A percentile compares a stretch with the other conserved stretches of the same genome.
Conservation (phyloP, 371 early-diverging fungal genomes). For the Apophysomyces variabilis region DNA sequence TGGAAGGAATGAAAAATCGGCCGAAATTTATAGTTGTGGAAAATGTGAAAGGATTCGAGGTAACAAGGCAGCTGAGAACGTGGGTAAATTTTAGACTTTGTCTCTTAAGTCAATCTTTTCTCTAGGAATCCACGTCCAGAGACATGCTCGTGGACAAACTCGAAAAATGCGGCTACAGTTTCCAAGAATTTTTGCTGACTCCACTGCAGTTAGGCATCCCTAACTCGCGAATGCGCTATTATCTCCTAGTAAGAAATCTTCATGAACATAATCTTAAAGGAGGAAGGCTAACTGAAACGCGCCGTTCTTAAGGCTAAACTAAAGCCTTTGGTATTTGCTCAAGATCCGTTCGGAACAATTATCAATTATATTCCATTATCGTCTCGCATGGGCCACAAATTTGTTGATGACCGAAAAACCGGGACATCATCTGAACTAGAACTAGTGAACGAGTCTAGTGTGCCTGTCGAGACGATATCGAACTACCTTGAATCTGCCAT, state of each 20-base stretch:
- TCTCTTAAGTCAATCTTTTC: background rate
- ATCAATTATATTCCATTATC: slow-evolving; percentile 58
- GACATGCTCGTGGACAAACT: slow-evolving; percentile 59
- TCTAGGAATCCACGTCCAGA: slow-evolving; percentile 62
- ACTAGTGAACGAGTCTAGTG: slow-evolving; percentile 28
- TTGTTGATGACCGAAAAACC: slow-evolving; percentile 30
- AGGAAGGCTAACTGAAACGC: background rate
- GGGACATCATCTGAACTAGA: slow-evolving; percentile 30
- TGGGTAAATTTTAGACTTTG: background rate
- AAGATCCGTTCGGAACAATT: slow-evolving; percentile 48
- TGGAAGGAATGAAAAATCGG: slow-evolving; percentile 57
- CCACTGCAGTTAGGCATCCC: slow-evolving; percentile 73
- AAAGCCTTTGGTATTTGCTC: slow-evolving; percentile 45
- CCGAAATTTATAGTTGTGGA: slow-evolving; percentile 79
- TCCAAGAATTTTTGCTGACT: slow-evolving; percentile 70
- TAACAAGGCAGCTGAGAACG: slow-evolving; percentile 13
- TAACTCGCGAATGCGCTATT: slow-evolving; percentile 74
- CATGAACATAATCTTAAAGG: background rate
- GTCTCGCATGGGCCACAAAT: slow-evolving; percentile 31
- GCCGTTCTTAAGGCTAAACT: slow-evolving; percentile 35
- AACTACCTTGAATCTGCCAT: slow-evolving; percentile 28
- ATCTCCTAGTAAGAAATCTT: slow-evolving; percentile 50
- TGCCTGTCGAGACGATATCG: slow-evolving; percentile 41
- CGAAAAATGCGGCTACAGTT: slow-evolving; percentile 49
- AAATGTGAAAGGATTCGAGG: slow-evolving; percentile 88